A percentile compares a stretch with the other conserved stretches of the same genome.
Evolutionary conservation across 2,329 filamentous ascomycete genomes (phyloP).

Genomic region (Botrytis hyacinthi): DNA sequence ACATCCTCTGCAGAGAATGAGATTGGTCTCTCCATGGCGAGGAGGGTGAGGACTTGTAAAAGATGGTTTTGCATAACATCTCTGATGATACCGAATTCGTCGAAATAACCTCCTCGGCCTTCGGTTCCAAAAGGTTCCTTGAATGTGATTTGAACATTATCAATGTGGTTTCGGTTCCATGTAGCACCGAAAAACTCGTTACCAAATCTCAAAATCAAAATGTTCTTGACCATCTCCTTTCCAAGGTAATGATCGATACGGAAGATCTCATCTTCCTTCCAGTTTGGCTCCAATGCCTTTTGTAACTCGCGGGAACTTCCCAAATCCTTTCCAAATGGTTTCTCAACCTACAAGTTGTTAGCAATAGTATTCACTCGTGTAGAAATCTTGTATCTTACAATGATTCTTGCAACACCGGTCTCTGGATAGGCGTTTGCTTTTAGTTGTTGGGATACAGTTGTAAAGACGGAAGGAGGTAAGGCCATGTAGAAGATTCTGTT

Average conservation of each 20-base stretch:
- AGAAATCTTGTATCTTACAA: conserved; percentile 59
- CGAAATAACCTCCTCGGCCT: conserved; percentile 96
- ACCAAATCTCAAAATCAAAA: conserved; percentile 94
- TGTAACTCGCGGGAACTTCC: conserved; percentile 91
- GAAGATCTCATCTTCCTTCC: conserved; percentile 98
- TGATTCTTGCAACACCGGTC: conserved; percentile 87
- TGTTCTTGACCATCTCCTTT: conserved; percentile 99
- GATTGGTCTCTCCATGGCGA: conserved; percentile 97
- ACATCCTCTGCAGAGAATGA: conserved; percentile 98
- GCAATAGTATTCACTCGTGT: conserved; percentile 5
- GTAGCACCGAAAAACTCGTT: conserved; percentile 98
- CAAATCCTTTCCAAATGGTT: conserved; percentile 97
- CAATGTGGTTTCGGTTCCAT: conserved; percentile 99
- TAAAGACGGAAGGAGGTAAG: conserved; percentile 95
- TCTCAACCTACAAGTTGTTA: conserved; percentile 72
- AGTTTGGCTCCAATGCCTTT: conserved; percentile 91
- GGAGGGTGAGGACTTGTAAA: conserved; percentile 89
- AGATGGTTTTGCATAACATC: conserved; percentile 99
- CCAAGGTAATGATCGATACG: conserved; percentile 99
- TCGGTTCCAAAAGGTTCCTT: conserved; percentile 99
- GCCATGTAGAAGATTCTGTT: conserved; percentile 99
- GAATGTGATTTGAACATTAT: conserved; percentile 98
- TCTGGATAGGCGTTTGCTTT: conserved; percentile 96
- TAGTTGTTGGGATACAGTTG: conserved; percentile 92
- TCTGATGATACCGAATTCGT: conserved; percentile 98